Conservation (phyloP, 768 basidiomycete genomes). For the Termitomyces sp. region DNA sequence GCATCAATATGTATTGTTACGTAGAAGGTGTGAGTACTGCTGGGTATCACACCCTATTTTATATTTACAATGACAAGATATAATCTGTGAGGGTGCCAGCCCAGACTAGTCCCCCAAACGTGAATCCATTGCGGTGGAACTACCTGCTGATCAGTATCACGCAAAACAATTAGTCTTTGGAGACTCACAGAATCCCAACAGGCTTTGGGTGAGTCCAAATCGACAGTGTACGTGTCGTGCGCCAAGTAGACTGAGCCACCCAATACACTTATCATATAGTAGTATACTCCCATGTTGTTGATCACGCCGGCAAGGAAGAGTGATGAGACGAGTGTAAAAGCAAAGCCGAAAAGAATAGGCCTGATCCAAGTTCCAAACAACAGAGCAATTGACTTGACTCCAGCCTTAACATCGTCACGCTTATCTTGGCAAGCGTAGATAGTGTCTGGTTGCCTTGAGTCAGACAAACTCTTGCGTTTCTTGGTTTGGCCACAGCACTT, state of each 20-base stretch:
- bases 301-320: conserved; percentile 10
- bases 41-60: too few species aligned
- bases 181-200: conserved; percentile 14
- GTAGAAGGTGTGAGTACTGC: background rate
- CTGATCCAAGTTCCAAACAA: conserved; percentile 14
- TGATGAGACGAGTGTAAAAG: conserved; percentile 7
- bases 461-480: background rate
- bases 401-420: conserved; percentile 43
- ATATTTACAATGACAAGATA: conserved; percentile 5
- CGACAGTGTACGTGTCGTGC: conserved; percentile 6
- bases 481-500: background rate
- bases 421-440: conserved; percentile 64
- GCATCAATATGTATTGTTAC: too few species aligned
- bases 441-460: conserved; percentile 29
- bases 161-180: background rate
- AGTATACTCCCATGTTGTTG: conserved; percentile 13
- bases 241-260: conserved; percentile 11
- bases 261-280: conserved; percentile 10
- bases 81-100: conserved; percentile 13
- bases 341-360: conserved; percentile 11
- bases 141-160: background rate
- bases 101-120: background rate
- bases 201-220: conserved; percentile 13
- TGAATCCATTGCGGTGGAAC: conserved; percentile 10
- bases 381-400: conserved; percentile 13